A percentile compares a stretch with the other conserved stretches of the same genome.
These are phyloP conservation scores for Aspergillus affinis DNA, from an alignment of 495 filamentous ascomycete species.

Conservation along the genomic window DNA sequence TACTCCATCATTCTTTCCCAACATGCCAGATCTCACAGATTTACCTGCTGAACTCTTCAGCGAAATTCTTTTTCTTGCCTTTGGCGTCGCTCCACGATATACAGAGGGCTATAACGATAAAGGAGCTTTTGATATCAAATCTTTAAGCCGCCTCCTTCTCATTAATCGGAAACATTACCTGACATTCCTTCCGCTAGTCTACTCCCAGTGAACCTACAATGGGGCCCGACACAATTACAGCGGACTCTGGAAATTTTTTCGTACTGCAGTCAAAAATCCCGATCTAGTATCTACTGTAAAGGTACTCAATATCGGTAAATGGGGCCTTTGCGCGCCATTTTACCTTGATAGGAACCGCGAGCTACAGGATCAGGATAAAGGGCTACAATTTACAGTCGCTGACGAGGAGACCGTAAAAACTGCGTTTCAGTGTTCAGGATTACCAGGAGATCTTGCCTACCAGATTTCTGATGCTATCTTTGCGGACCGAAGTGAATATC, in stretches of 20 bases:
- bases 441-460: neutral
- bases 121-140: neutral
- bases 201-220: constrained; percentile 10
- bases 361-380: neutral
- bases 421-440: constrained; percentile 4
- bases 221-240: constrained; percentile 6
- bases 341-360: constrained; percentile 4
- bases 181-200: neutral
- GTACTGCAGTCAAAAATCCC: neutral
- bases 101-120: neutral
- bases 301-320: constrained; percentile 10
- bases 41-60: constrained; percentile 8
- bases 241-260: constrained; percentile 8
- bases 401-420: neutral
- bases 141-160: constrained; percentile 5
- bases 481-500: neutral
- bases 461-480: constrained; percentile 2
- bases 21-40: constrained; percentile 7
- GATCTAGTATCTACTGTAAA: neutral
- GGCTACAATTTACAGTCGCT: neutral
- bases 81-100: constrained; percentile 3
- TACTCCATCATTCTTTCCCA: neutral
- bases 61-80: constrained; percentile 7
- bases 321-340: constrained; percentile 5
- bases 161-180: constrained; percentile 6